A percentile compares a stretch with the other conserved stretches of the same genome.
These are phyloP conservation scores for Pyrenopolyporus hunteri DNA, from an alignment of 495 filamentous ascomycete species.

Conservation along the genomic window DNA sequence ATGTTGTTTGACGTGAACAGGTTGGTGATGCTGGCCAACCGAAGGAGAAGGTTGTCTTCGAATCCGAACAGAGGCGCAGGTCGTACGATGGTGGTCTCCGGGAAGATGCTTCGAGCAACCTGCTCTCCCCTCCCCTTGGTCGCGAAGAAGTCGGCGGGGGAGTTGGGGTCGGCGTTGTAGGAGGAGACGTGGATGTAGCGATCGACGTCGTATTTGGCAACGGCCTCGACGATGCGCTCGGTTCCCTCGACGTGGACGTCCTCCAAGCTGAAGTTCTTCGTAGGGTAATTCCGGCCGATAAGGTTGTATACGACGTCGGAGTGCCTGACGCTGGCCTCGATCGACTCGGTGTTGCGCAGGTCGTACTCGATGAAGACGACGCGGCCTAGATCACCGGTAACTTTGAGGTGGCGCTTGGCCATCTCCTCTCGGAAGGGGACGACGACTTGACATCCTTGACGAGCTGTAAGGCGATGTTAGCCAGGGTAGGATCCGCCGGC, in stretches of 20 bases:
- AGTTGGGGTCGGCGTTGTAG: conserved; percentile 84
- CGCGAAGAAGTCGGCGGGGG: conserved; percentile 81
- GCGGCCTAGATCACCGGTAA: conserved; percentile 88
- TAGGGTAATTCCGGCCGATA: conserved; percentile 90
- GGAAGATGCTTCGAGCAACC: conserved; percentile 87
- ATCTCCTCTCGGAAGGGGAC: conserved; percentile 97
- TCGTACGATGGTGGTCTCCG: conserved; percentile 96
- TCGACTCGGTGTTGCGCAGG: conserved; percentile 90
- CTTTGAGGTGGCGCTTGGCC: conserved; percentile 94
- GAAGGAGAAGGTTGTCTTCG: conserved; percentile 90
- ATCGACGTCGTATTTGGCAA: conserved; percentile 98
- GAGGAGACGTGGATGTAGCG: conserved; percentile 97
- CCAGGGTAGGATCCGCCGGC: not conserved
- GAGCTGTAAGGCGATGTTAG: conserved; percentile 64
- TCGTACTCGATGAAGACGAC: conserved; percentile 94
- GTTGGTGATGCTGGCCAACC: conserved; percentile 77
- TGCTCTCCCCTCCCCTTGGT: conserved; percentile 90
- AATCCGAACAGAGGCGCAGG: conserved; percentile 93
- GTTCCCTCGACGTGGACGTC: conserved; percentile 94
- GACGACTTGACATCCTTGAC: conserved; percentile 90
- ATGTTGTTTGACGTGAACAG: conserved; percentile 89
- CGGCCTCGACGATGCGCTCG: conserved; percentile 94
- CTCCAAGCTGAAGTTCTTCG: conserved; percentile 94
- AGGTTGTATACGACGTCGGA: conserved; percentile 98
- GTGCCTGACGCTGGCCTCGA: conserved; percentile 95